Percentiles rank a stretch among this genome's conserved stretches.
Evolutionary conservation across 2,329 filamentous ascomycete genomes (phyloP).

Genomic region (Chrysoporthe puriensis): DNA sequence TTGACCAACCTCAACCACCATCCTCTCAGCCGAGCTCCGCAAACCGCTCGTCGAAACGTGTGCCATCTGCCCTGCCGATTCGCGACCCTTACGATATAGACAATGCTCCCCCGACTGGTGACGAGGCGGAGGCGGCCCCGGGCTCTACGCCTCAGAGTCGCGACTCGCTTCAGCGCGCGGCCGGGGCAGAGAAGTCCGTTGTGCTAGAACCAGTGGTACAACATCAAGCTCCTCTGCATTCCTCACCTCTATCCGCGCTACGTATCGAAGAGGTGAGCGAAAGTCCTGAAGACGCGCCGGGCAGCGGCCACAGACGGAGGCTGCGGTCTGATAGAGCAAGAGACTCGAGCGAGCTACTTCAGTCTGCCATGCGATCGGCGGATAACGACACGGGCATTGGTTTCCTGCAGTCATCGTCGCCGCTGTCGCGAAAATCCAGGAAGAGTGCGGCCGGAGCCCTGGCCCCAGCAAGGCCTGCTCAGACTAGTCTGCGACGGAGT

Average conservation of each 20-base stretch:
- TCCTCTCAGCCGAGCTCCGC: conserved; percentile 10
- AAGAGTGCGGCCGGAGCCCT: conserved; percentile 37
- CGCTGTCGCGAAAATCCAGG: conserved; percentile 47
- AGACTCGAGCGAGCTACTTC: conserved; percentile 48
- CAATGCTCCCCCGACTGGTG: conserved; percentile 37
- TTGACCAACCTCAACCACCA: conserved; percentile 7
- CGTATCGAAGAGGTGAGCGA: conserved; percentile 52
- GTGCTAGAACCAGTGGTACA: not conserved
- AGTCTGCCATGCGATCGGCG: conserved; percentile 37
- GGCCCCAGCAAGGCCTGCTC: conserved; percentile 38
- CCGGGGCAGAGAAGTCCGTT: conserved; percentile 2
- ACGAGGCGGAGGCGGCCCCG: conserved; percentile 20
- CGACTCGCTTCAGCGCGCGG: conserved; percentile 28
- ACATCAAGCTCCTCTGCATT: conserved; percentile 1
- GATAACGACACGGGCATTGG: conserved; percentile 36
- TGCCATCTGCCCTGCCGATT: conserved; percentile 30
- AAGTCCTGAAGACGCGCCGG: conserved; percentile 58
- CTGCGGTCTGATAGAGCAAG: conserved; percentile 42
- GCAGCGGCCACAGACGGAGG: conserved; percentile 54
- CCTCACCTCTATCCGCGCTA: conserved; percentile 17
- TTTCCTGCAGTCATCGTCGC: conserved; percentile 46
- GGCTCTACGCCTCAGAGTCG: conserved; percentile 29
- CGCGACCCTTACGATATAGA: conserved; percentile 37
- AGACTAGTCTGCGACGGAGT: conserved; percentile 31
- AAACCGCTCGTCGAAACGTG: conserved; percentile 26